phyloP scores from a whole-genome alignment of 2,329 filamentous ascomycete species.

The Daldinia eschscholtzii region DNA sequence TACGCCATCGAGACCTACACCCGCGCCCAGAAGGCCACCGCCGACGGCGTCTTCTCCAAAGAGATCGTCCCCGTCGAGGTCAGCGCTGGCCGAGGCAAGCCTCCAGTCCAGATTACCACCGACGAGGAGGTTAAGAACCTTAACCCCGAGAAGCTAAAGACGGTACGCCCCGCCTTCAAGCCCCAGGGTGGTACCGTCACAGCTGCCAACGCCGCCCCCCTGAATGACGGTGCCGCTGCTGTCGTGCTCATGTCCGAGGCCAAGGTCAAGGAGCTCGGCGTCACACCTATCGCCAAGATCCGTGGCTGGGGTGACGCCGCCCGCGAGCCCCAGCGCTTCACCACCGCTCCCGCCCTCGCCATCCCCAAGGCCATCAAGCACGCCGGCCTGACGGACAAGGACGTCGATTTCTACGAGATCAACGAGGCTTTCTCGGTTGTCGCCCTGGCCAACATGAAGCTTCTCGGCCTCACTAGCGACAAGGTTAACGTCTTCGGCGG shows the following conservation, averaged over 20 bases:
- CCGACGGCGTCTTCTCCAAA: slow-evolving; percentile 81
- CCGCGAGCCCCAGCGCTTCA: slow-evolving; percentile 93
- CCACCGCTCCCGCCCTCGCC: slow-evolving; percentile 89
- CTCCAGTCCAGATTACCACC: slow-evolving; percentile 79
- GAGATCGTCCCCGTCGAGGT: slow-evolving; percentile 95
- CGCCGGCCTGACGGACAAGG: slow-evolving; percentile 80
- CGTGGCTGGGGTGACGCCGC: slow-evolving; percentile 97
- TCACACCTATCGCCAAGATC: slow-evolving; percentile 96
- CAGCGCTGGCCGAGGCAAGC: slow-evolving; percentile 90
- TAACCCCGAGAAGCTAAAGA: slow-evolving; percentile 83
- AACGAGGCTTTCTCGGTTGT: slow-evolving; percentile 99
- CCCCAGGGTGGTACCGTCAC: slow-evolving; percentile 89
- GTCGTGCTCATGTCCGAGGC: slow-evolving; percentile 94
- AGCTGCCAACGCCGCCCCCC: slow-evolving; percentile 93
- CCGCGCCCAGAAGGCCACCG: slow-evolving; percentile 80
- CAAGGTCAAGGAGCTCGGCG: slow-evolving; percentile 89
- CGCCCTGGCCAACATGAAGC: slow-evolving; percentile 94
- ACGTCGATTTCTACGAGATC: slow-evolving; percentile 96
- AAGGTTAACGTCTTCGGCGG: slow-evolving; percentile 97
- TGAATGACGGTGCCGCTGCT: slow-evolving; percentile 94
- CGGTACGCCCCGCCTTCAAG: slow-evolving; percentile 86
- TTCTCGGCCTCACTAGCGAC: slow-evolving; percentile 81
- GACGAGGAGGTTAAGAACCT: slow-evolving; percentile 98
- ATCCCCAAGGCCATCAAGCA: slow-evolving; percentile 98
- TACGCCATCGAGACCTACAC: slow-evolving; percentile 93